phyloP scores from a whole-genome alignment of 1,284 basidiomycete species.

The Rhodotorula sp. region DNA sequence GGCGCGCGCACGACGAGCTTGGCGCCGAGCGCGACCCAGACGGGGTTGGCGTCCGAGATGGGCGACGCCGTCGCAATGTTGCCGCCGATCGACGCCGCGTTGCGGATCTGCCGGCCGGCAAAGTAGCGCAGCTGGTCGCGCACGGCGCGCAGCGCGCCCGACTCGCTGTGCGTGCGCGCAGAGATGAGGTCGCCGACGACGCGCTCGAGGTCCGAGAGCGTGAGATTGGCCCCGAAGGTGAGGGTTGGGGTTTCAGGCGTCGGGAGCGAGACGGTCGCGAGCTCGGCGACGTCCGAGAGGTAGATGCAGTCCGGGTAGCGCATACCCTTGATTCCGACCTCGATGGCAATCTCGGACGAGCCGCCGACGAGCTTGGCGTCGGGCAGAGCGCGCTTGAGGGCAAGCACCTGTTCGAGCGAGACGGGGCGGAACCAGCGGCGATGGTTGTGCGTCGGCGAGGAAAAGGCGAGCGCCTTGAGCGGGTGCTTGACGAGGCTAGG shows the following conservation, averaged over 20 bases:
- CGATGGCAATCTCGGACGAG: conserved; percentile 39
- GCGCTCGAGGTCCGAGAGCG: conserved; percentile 40
- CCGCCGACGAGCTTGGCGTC: conserved; percentile 41
- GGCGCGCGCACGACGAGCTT: conserved; percentile 40
- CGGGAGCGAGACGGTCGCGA: conserved; percentile 22
- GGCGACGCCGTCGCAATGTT: conserved; percentile 52
- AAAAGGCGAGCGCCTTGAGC: conserved; percentile 37
- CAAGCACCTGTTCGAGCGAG: conserved; percentile 37
- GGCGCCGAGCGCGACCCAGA: conserved; percentile 50
- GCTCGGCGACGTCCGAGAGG: conserved; percentile 44
- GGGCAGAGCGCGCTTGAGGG: conserved; percentile 29
- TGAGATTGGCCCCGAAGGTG: conserved; percentile 48
- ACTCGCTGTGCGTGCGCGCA: conserved; percentile 25
- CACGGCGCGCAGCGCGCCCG: conserved; percentile 37
- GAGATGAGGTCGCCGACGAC: conserved; percentile 34
- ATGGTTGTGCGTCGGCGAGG: conserved; percentile 7
- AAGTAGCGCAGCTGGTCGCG: conserved; percentile 48
- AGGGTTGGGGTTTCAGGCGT: conserved; percentile 31
- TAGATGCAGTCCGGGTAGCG: conserved; percentile 34
- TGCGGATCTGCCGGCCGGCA: conserved; percentile 51
- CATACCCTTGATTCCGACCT: conserved; percentile 46
- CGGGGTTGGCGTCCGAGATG: conserved; percentile 52
- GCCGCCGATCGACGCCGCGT: conserved; percentile 50
- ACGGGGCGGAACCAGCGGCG: conserved; percentile 36
- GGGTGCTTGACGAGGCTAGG: conserved; percentile 46